Conservation (phyloP, 345 rosid genomes). For the Trapa bicornis region DNA sequence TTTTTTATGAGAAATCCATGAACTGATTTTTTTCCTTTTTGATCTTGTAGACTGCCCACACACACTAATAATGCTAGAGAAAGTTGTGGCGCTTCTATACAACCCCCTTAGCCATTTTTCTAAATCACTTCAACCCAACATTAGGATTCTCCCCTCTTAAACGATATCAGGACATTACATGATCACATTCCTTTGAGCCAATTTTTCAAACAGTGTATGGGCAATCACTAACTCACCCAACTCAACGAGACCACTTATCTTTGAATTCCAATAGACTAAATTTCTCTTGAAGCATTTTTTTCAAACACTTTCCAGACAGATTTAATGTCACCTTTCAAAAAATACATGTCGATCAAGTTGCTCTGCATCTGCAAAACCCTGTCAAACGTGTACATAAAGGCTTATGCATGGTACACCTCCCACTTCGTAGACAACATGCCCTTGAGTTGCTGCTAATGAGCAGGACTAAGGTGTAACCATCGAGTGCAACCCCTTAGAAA, state of each 20-base stretch:
- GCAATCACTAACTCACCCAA: constrained; percentile 25
- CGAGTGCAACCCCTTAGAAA: constrained; percentile 24
- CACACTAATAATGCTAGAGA: constrained; percentile 34
- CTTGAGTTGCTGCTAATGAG: constrained; percentile 35
- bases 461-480: constrained; percentile 46
- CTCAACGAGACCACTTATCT: constrained; percentile 17
- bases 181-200: constrained; percentile 36
- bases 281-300: constrained; percentile 33
- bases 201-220: constrained; percentile 34
- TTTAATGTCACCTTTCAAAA: constrained; percentile 23
- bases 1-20: constrained; percentile 40
- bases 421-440: constrained; percentile 25
- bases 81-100: constrained; percentile 25
- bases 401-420: constrained; percentile 45
- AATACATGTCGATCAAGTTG: constrained; percentile 40
- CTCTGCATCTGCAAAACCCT: constrained; percentile 38
- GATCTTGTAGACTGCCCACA: constrained; percentile 53
- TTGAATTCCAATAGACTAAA: constrained; percentile 46
- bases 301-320: constrained; percentile 34
- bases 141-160: constrained; percentile 39
- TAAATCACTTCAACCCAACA: constrained; percentile 39
- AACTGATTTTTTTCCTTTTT: constrained; percentile 53
- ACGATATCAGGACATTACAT: constrained; percentile 51
- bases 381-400: constrained; percentile 38
- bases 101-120: constrained; percentile 39